A percentile compares a stretch with the other conserved stretches of the same genome.
phyloP scores from a whole-genome alignment of 306 rosid genomes.

The Medicago arabica region DNA sequence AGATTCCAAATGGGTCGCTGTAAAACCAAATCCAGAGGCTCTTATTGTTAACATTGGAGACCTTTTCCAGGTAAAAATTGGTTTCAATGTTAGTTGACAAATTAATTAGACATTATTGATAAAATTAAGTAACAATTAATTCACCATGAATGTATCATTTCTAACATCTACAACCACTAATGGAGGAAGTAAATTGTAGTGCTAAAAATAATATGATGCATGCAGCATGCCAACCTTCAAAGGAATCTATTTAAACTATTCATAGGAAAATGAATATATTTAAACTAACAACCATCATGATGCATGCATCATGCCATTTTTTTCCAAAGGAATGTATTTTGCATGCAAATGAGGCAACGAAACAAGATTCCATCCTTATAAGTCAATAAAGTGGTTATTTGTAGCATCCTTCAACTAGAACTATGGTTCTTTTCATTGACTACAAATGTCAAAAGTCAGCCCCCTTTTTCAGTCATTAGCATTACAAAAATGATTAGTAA shows the following conservation, averaged over 20 bases:
- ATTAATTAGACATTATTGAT: constrained; percentile 7
- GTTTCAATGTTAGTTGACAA: constrained; percentile 36
- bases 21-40: constrained; percentile 82
- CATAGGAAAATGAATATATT: not conserved
- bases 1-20: constrained; percentile 88
- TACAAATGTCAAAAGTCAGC: constrained; percentile 34
- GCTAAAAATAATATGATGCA: constrained; percentile 26
- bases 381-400: constrained; percentile 20
- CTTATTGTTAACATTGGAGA: constrained; percentile 91
- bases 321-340: constrained; percentile 23
- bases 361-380: constrained; percentile 35
- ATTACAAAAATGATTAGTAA: constrained; percentile 11
- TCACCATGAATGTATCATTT: constrained; percentile 23
- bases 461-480: not conserved
- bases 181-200: constrained; percentile 9
- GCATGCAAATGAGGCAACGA: constrained; percentile 29
- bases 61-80: constrained; percentile 76
- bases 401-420: constrained; percentile 30
- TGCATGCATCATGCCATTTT: constrained; percentile 27
- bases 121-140: constrained; percentile 21
- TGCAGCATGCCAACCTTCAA: constrained; percentile 19
- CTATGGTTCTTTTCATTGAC: constrained; percentile 21
- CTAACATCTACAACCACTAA: not conserved
- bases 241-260: constrained; percentile 1
- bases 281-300: constrained; percentile 24